Conservation (phyloP, 1,284 basidiomycete species). For the Xerocomus tenax region DNA sequence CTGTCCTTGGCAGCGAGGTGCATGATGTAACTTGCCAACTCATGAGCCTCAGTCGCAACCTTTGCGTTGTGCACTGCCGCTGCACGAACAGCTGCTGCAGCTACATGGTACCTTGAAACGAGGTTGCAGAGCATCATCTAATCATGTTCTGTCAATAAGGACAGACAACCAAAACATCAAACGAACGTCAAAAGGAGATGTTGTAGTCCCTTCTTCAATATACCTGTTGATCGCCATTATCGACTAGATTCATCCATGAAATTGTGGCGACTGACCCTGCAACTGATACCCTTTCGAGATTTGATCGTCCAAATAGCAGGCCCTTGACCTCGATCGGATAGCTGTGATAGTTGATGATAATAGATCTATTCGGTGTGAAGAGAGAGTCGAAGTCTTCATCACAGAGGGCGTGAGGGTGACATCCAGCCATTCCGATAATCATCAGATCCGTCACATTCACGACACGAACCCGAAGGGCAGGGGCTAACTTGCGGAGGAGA, state of each 20-base stretch:
- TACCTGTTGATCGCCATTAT: slow-evolving; percentile 50
- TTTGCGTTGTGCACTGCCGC: slow-evolving; percentile 44
- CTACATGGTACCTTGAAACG: slow-evolving; percentile 58
- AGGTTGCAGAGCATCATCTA: slow-evolving; percentile 65
- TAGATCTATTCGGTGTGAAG: slow-evolving; percentile 61
- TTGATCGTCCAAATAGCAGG: slow-evolving; percentile 50
- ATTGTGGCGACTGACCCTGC: slow-evolving; percentile 34
- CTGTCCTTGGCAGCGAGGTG: slow-evolving; percentile 49
- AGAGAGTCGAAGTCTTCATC: slow-evolving; percentile 57
- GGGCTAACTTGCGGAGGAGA: slow-evolving; percentile 55
- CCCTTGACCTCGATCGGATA: slow-evolving; percentile 64
- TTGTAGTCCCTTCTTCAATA: slow-evolving; percentile 62
- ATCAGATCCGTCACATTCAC: slow-evolving; percentile 79
- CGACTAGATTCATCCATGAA: slow-evolving; percentile 33
- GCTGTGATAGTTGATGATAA: slow-evolving; percentile 82
- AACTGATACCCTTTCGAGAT: slow-evolving; percentile 44
- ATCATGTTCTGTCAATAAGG: slow-evolving; percentile 3
- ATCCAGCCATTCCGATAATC: slow-evolving; percentile 58
- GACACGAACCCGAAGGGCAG: slow-evolving; percentile 65
- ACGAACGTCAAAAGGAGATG: slow-evolving; percentile 55
- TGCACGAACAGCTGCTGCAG: slow-evolving; percentile 48
- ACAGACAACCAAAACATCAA: background rate
- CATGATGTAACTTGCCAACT: slow-evolving; percentile 43
- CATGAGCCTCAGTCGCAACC: slow-evolving; percentile 48
- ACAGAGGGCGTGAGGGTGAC: slow-evolving; percentile 71